These are phyloP conservation scores for Psilocybe subaeruginosa DNA, from an alignment of 768 basidiomycete species.

Conservation along the genomic window DNA sequence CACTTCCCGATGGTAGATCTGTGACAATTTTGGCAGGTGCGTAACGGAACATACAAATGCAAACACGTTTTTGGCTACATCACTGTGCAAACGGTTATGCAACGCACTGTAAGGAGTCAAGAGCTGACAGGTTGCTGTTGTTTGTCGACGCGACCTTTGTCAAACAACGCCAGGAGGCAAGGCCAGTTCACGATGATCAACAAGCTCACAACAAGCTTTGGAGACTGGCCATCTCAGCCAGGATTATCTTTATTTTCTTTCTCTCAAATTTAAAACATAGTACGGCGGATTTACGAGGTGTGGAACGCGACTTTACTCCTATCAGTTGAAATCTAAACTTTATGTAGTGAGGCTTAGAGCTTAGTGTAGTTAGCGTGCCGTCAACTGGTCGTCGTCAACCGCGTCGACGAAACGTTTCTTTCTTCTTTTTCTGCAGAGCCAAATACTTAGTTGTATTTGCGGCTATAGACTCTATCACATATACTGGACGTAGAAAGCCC, in stretches of 20 bases:
- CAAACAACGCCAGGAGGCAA: constrained; percentile 2
- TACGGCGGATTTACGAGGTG: background rate
- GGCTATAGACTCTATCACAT: no score
- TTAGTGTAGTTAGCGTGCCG: background rate
- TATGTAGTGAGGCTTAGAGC: background rate
- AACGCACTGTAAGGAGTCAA: no score
- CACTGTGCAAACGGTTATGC: no score
- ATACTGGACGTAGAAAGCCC: background rate
- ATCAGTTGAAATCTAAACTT: background rate
- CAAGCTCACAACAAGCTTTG: background rate
- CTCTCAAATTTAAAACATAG: background rate
- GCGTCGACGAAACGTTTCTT: background rate
- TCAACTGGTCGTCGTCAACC: background rate
- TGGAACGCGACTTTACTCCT: background rate
- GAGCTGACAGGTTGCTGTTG: background rate
- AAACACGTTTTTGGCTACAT: no score
- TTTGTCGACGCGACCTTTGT: background rate
- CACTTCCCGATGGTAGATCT: no score
- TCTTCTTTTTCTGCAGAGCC: background rate
- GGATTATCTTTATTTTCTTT: background rate
- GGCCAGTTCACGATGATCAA: background rate
- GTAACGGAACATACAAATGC: no score
- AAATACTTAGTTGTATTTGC: background rate
- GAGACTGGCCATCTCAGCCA: background rate
- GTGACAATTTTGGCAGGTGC: no score